These are phyloP conservation scores for Nicotiana rustica DNA, from an alignment of 305 asterid genomes.

Conservation along the genomic window DNA sequence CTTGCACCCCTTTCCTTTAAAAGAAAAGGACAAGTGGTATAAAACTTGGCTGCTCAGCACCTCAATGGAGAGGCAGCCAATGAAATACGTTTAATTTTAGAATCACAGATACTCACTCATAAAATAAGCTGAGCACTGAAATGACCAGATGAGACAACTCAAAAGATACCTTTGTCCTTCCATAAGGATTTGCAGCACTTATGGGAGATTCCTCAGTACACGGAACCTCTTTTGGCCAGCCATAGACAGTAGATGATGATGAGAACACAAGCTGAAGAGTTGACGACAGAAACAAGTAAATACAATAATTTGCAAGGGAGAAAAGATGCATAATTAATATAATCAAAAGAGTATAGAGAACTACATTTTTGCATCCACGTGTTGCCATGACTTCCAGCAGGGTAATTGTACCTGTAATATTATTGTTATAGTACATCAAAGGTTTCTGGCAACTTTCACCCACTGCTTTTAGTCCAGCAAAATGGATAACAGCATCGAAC, in stretches of 20 bases:
- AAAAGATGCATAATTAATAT: conserved; percentile 6
- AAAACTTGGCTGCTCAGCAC: conserved; percentile 6
- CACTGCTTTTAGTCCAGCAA: conserved; percentile 98
- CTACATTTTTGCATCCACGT: conserved; percentile 88
- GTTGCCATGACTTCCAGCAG: conserved; percentile 96
- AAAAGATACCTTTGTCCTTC: conserved; percentile 80
- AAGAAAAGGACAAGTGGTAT: conserved; percentile 11
- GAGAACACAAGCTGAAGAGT: conserved; percentile 92
- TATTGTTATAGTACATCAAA: conserved; percentile 82
- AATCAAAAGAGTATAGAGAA: conserved; percentile 33
- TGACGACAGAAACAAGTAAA: conserved; percentile 36
- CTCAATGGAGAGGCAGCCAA: conserved; percentile 6
- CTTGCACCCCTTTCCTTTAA: not conserved
- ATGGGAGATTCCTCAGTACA: conserved; percentile 89
- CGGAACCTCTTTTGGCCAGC: conserved; percentile 91
- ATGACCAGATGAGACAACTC: conserved; percentile 17
- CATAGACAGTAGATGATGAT: conserved; percentile 99
- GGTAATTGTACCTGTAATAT: conserved; percentile 78
- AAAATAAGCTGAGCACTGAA: not conserved
- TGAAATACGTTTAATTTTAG: not conserved
- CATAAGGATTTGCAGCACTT: conserved; percentile 84
- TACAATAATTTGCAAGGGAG: not conserved
- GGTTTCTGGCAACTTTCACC: conserved; percentile 98
- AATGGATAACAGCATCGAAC: conserved; percentile 94
- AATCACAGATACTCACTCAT: not conserved